A percentile compares a stretch with the other conserved stretches of the same genome.
Evolutionary conservation across 2,329 filamentous ascomycete species (phyloP).

Genomic region (Thelonectria discophora): DNA sequence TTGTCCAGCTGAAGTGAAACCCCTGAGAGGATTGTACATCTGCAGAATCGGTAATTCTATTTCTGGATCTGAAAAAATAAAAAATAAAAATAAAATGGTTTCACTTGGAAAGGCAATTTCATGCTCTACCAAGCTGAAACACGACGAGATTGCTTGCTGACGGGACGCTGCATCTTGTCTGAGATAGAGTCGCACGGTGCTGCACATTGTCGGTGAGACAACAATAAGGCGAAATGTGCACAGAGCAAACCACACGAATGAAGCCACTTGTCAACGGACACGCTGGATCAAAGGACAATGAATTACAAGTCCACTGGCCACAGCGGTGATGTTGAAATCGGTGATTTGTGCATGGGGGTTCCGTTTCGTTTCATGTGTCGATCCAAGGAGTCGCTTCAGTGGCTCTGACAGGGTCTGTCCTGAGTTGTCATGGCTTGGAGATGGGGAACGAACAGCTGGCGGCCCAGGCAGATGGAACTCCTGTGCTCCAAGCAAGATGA

Average conservation of each 20-base stretch:
- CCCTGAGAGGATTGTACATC: not conserved
- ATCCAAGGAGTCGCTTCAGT: constrained; percentile 13
- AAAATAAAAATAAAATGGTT: too few species aligned
- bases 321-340: not conserved
- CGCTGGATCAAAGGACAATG: constrained; percentile 3
- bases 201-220: not conserved
- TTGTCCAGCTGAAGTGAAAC: constrained; percentile 9
- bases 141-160: constrained; percentile 12
- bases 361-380: constrained; percentile 24
- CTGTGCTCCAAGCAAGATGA: not conserved
- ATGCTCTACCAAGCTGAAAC: constrained; percentile 13
- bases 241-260: constrained; percentile 1
- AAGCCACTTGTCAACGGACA: constrained; percentile 13
- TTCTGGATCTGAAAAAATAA: constrained; percentile 9
- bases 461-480: not conserved
- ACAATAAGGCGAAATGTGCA: constrained; percentile 1
- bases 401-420: constrained; percentile 11
- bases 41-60: constrained; percentile 6
- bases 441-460: constrained; percentile 1
- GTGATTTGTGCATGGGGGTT: constrained; percentile 9
- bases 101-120: constrained; percentile 7
- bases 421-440: constrained; percentile 3
- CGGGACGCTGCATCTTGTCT: constrained; percentile 13
- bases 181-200: constrained; percentile 10
- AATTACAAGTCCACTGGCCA: not conserved